Evolutionary conservation across 2,329 filamentous ascomycete genomes (phyloP), one percentile per base, ranked within the genome.

Genomic region (Monosporascus cannonballus): DNA sequence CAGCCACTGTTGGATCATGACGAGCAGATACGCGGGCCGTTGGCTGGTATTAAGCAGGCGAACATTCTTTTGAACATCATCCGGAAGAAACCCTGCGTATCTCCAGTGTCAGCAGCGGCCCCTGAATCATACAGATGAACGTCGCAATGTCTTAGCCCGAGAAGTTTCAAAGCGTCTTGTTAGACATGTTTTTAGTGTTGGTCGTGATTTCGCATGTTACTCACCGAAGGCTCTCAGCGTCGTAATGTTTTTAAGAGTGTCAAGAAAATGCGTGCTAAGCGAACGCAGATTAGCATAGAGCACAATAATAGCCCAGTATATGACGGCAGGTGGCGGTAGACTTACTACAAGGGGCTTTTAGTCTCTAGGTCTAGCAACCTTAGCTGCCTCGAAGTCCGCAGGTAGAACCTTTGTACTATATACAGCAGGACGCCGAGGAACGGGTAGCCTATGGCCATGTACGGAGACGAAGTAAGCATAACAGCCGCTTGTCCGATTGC

Each of bases 331-430:
- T 14, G 20, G 15, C 2, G 37, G 7, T 14, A n/a, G 15, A 56
- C 68, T 1, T 73, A 75, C 63, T 74, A 78, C 1, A 80, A 64
- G 2, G 75, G 76, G 1, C 73, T 71, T 47, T 78, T 77, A 1
- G 73, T 69, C 59, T 80, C 77, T 7, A 80, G 66, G 39, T 80
- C 77, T 38, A 81, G 60, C 42, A 76, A 67, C 53, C 77, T 71
- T 7, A 81, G 60, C 57, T 80, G 78, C 4, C 76, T 71, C 2
- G 76, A 79, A 2, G 76, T 80, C 1, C 73, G 70, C n/a, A 80
- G 66, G 59, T 81, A 80, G 47, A 76, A 66, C 47, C 72, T 76
- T 54, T 78, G 76, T 5, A 79, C 61, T 3, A 69, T 48, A 51
- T 74, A 79, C 6, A 77, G 54, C 2, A 70, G 56, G 4, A 63